Conservation (phyloP, 352 stramenopile genomes). For the Hyaloperonospora arabidopsidis region DNA sequence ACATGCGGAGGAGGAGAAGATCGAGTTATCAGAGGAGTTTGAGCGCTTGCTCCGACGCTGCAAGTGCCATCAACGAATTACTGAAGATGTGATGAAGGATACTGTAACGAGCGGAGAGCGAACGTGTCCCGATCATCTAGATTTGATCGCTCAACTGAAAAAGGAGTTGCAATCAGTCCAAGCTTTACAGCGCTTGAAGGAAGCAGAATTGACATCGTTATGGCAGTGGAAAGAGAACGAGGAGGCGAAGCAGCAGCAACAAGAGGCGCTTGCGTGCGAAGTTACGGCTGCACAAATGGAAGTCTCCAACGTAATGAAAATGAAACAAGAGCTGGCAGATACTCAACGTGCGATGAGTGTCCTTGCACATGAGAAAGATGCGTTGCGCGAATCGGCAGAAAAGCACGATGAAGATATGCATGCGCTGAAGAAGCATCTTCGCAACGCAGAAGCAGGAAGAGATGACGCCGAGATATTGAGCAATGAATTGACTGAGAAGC, state of each 20-base stretch:
- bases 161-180: slow-evolving; percentile 40
- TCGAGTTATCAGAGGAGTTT: slow-evolving; percentile 43
- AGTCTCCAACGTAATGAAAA: slow-evolving; percentile 31
- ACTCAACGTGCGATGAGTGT: slow-evolving; percentile 25
- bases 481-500: slow-evolving; percentile 43
- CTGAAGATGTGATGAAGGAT: not conserved
- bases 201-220: slow-evolving; percentile 33
- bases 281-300: slow-evolving; percentile 34
- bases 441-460: slow-evolving; percentile 33
- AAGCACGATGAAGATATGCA: slow-evolving; percentile 27
- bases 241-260: slow-evolving; percentile 31
- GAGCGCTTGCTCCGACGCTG: slow-evolving; percentile 45
- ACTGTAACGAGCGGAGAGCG: slow-evolving; percentile 2
- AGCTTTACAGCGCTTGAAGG: slow-evolving; percentile 28
- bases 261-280: slow-evolving; percentile 36
- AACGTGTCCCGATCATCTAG: slow-evolving; percentile 22
- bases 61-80: slow-evolving; percentile 23
- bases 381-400: slow-evolving; percentile 11
- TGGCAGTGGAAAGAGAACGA: slow-evolving; percentile 51
- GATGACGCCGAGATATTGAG: slow-evolving; percentile 35
- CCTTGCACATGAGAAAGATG: slow-evolving; percentile 26
- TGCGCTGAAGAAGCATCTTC: slow-evolving; percentile 30
- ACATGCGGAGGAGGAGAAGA: slow-evolving; percentile 57
- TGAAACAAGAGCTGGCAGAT: slow-evolving; percentile 34
- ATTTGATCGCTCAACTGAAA: slow-evolving; percentile 33